phyloP scores from a whole-genome alignment of 2,329 filamentous ascomycete genomes.

The Nemania serpens region DNA sequence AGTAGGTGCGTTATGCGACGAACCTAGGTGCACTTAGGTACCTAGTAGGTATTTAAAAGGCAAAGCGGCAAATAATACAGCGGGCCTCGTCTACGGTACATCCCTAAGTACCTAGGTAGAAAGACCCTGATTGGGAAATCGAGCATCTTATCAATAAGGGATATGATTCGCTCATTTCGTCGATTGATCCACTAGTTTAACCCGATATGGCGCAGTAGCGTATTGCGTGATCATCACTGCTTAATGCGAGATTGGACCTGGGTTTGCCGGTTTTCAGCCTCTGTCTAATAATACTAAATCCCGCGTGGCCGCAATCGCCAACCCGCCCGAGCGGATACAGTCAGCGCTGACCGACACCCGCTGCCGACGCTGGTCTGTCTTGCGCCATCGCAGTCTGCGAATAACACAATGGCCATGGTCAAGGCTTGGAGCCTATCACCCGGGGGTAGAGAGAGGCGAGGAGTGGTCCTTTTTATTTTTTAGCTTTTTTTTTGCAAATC shows the following conservation, averaged over 20 bases:
- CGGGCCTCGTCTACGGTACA: no score
- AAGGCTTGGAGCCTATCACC: conserved; percentile 35
- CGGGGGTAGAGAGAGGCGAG: conserved; percentile 33
- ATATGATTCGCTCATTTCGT: conserved; percentile 14
- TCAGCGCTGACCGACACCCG: conserved; percentile 27
- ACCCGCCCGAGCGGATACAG: conserved; percentile 27
- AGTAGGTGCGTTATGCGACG: no score
- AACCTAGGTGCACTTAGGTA: no score
- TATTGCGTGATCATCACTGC: conserved; percentile 30
- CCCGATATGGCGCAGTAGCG: conserved; percentile 10
- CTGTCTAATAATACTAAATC: conserved; percentile 12
- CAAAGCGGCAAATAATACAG: no score
- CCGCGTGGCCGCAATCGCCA: conserved; percentile 23
- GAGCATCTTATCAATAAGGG: background rate
- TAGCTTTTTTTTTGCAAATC: background rate
- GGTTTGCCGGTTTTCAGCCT: conserved; percentile 22
- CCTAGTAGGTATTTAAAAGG: no score
- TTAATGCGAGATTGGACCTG: conserved; percentile 16
- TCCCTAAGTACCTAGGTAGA: no score
- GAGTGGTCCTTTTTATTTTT: conserved; percentile 10
- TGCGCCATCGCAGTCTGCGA: conserved; percentile 27
- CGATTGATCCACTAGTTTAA: background rate
- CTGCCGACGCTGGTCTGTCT: conserved; percentile 27
- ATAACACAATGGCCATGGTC: conserved; percentile 34
- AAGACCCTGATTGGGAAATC: conserved; percentile 11